A percentile compares a stretch with the other conserved stretches of the same genome.
Conservation (phyloP, 2,329 filamentous ascomycete species). For the Aspergillus fumigatus region DNA sequence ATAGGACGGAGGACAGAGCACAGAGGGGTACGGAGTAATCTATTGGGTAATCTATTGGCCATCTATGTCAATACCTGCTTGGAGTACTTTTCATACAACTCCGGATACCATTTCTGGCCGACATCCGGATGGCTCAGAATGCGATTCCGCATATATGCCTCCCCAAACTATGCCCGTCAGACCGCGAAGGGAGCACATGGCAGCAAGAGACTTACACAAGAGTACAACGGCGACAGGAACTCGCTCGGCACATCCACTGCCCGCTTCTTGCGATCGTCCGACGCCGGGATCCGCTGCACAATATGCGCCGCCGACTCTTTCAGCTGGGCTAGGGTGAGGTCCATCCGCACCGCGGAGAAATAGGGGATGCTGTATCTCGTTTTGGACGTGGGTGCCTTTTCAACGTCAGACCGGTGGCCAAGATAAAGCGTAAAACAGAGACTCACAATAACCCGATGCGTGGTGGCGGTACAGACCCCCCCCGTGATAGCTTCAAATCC, state of each 20-base stretch:
- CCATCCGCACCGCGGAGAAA: constrained; percentile 50
- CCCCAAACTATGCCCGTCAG: constrained; percentile 27
- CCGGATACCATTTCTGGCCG: constrained; percentile 32
- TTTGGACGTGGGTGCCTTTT: constrained; percentile 27
- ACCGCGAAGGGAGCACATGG: fast-evolving
- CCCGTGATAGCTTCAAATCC: constrained; percentile 54
- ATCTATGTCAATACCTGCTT: constrained; percentile 14
- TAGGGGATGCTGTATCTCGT: constrained; percentile 49
- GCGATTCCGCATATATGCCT: constrained; percentile 34
- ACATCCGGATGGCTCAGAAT: constrained; percentile 36
- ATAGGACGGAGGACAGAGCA: background rate
- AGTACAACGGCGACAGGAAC: constrained; percentile 32
- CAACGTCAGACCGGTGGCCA: constrained; percentile 13
- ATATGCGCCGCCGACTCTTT: constrained; percentile 30
- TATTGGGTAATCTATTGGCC: too few relatives aligned
- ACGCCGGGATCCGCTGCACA: constrained; percentile 24
- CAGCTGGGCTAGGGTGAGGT: constrained; percentile 46
- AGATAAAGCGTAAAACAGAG: background rate
- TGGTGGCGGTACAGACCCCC: constrained; percentile 47
- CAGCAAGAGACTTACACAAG: constrained; percentile 23
- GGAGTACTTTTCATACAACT: constrained; percentile 28
- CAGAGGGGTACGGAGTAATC: too few relatives aligned
- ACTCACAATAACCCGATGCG: constrained; percentile 33
- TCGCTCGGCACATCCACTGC: constrained; percentile 35
- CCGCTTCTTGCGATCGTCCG: constrained; percentile 27